Evolutionary conservation across 768 basidiomycete species (phyloP).

Genomic region (Suillus paluster): DNA sequence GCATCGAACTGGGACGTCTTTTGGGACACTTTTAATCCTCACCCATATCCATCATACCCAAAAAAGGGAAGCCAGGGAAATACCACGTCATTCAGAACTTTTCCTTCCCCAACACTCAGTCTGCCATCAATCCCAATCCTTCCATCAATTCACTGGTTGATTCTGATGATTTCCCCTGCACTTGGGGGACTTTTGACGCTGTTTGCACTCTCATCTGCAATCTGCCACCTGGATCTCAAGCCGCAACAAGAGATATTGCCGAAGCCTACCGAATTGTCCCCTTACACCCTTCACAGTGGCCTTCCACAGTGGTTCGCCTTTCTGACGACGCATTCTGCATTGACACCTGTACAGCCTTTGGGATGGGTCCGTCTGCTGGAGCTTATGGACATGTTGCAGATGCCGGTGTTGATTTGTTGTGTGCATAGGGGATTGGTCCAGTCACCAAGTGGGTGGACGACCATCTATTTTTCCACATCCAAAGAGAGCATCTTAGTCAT

Average conservation of each 20-base stretch:
- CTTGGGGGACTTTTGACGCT: constrained; percentile 46
- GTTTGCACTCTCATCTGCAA: constrained; percentile 25
- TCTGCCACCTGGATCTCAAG: constrained; percentile 36
- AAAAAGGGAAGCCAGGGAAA: constrained; percentile 37
- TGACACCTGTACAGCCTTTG: constrained; percentile 32
- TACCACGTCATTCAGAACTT: constrained; percentile 43
- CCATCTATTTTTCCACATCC: constrained; percentile 31
- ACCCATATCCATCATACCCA: constrained; percentile 29
- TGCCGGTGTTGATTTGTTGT: constrained; percentile 29
- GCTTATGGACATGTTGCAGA: constrained; percentile 32
- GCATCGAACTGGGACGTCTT: not conserved
- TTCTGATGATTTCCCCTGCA: constrained; percentile 37
- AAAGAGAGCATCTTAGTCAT: constrained; percentile 18
- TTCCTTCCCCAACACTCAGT: constrained; percentile 30
- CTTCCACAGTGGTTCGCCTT: constrained; percentile 19
- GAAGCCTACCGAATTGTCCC: constrained; percentile 32
- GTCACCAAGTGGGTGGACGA: constrained; percentile 36
- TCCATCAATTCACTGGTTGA: not conserved
- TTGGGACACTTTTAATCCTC: constrained; percentile 26
- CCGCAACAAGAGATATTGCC: constrained; percentile 27
- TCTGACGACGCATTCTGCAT: constrained; percentile 22
- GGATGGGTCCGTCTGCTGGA: constrained; percentile 27
- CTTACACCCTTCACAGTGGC: constrained; percentile 27
- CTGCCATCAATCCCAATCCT: not conserved
- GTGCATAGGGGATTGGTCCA: constrained; percentile 29